Conservation (phyloP, 257 asterid genomes). For the Coffea canephora region DNA sequence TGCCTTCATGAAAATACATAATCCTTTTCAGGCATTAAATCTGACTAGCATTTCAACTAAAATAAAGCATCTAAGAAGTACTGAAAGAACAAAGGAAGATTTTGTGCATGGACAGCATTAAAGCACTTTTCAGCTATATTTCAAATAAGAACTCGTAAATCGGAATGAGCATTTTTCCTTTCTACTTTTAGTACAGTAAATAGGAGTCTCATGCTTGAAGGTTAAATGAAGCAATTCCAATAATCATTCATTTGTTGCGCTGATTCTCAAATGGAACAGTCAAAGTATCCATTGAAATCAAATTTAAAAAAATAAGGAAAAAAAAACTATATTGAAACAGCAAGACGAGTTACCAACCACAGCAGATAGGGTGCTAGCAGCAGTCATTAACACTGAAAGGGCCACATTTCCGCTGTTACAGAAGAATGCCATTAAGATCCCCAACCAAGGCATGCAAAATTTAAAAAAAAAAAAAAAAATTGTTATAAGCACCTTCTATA, state of each 20-base stretch:
- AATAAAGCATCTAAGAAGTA: not conserved
- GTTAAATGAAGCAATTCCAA: not conserved
- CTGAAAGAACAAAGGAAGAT: not conserved
- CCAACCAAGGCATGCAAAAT: conserved; percentile 13
- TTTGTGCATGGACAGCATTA: not conserved
- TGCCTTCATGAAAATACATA: not conserved
- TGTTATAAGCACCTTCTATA: not conserved
- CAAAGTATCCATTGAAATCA: not conserved
- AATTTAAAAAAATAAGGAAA: not conserved
- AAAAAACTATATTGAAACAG: not conserved
- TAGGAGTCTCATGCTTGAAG: not conserved
- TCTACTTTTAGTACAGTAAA: not conserved
- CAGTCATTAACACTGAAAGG: conserved; percentile 94
- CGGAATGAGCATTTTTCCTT: not conserved
- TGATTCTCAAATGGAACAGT: not conserved
- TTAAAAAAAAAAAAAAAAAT: not conserved
- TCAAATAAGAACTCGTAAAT: not conserved
- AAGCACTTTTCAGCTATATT: not conserved
- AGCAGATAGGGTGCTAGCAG: conserved; percentile 84
- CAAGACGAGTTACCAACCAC: conserved; percentile 58
- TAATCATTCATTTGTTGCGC: not conserved
- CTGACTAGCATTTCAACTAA: not conserved
- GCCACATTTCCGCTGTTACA: conserved; percentile 84
- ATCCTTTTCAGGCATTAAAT: not conserved
- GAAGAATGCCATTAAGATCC: conserved; percentile 30